Conservation (phyloP, 192 early-diverging fungal species). For the Linderina pennispora region DNA sequence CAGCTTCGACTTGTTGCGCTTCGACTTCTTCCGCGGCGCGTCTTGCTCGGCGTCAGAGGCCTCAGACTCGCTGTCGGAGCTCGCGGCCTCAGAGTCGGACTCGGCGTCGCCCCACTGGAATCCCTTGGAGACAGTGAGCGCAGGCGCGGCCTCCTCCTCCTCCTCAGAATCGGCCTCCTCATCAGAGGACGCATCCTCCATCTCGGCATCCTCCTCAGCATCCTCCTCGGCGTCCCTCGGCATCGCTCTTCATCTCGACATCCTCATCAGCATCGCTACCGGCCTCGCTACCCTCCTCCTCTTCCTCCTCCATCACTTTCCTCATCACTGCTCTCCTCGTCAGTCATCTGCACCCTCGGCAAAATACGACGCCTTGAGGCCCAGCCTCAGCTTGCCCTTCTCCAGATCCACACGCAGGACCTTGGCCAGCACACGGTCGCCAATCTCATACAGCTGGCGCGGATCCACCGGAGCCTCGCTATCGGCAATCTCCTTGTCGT, state of each 20-base stretch:
- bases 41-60: conserved; percentile 48
- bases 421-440: conserved; percentile 77
- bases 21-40: conserved; percentile 44
- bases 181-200: conserved; percentile 14
- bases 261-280: neutral
- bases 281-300: conserved; percentile 27
- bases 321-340: conserved; percentile 34
- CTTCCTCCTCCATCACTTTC: conserved; percentile 33
- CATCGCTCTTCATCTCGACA: conserved; percentile 10
- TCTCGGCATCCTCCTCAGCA: conserved; percentile 2
- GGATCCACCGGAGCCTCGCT: conserved; percentile 62
- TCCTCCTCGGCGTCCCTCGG: neutral
- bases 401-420: conserved; percentile 68
- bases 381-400: conserved; percentile 65
- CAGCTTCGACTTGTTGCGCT: conserved; percentile 57
- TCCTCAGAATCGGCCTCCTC: conserved; percentile 28
- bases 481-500: conserved; percentile 80
- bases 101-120: conserved; percentile 50
- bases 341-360: conserved; percentile 43
- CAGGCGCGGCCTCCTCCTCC: conserved; percentile 14
- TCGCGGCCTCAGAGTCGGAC: conserved; percentile 22
- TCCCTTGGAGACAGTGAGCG: conserved; percentile 33
- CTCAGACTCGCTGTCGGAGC: conserved; percentile 30
- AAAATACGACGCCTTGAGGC: conserved; percentile 86
- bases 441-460: conserved; percentile 65